phyloP scores from a whole-genome alignment of 192 early-diverging fungal genomes.

The Phlyctochytrium planicorne region DNA sequence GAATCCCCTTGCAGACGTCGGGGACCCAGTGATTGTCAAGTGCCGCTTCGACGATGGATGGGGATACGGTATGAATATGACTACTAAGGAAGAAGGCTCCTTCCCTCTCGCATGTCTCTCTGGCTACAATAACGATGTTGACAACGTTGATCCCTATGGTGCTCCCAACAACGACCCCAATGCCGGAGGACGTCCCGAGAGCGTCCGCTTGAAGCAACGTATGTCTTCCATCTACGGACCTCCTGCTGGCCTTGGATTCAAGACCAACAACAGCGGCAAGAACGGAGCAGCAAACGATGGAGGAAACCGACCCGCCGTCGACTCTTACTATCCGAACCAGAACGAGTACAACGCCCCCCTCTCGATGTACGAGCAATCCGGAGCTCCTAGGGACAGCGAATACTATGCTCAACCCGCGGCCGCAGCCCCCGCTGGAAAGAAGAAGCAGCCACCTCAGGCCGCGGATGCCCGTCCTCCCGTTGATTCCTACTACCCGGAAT shows the following conservation, averaged over 20 bases:
- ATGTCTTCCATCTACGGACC: slow-evolving; percentile 17
- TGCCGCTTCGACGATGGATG: slow-evolving; percentile 53
- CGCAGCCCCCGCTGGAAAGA: neutral
- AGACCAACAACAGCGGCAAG: neutral
- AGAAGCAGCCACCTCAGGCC: neutral
- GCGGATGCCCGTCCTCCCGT: neutral
- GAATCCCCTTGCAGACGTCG: slow-evolving; percentile 13
- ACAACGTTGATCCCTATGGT: too few species aligned
- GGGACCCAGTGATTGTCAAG: slow-evolving; percentile 45
- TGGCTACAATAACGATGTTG: slow-evolving; percentile 15
- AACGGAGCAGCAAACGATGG: neutral
- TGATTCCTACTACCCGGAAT: neutral
- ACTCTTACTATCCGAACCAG: neutral
- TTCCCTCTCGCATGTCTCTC: slow-evolving; percentile 55
- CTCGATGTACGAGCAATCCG: neutral
- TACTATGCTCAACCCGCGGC: neutral
- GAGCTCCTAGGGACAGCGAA: neutral
- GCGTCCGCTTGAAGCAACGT: slow-evolving; percentile 3
- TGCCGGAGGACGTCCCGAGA: neutral
- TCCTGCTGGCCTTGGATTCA: neutral
- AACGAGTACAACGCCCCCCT: neutral
- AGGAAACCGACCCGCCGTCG: neutral
- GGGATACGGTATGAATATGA: slow-evolving; percentile 53
- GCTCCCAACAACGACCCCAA: too few species aligned
- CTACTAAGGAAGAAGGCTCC: slow-evolving; percentile 45